Base-by-base conservation (phyloP, 495 filamentous ascomycete species). In the Aspergillus ostianus region DNA sequence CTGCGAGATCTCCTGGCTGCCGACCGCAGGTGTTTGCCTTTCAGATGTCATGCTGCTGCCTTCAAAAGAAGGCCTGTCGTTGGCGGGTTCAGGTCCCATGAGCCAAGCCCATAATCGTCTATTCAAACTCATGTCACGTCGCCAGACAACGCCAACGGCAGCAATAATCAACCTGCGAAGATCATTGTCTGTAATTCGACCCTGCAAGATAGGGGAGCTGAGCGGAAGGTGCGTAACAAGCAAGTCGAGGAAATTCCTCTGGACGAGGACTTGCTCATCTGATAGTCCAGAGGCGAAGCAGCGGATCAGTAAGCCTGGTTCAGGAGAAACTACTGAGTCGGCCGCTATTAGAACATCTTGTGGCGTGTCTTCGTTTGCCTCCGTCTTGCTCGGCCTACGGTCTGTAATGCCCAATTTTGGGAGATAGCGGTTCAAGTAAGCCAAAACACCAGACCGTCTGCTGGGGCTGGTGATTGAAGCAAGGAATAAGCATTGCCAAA, bases 401-500 rank as follows among this genome's bases (percentile, higher is more conserved):
- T 70, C 68, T 49, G 70, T 69, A 26, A 71, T 66, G 7, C 78
- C 90, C 27, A 97, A 75, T 61, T 82, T 89, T 13, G 94, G 94
- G 13, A 99, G 79, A 64, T 85, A 85, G 56, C 92, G 88, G 26
- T 82, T 77, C 48, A 99, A 75, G 71, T 90, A 98, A 26, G 93
- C 90, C 56, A 99, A 75, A 20, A 91, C 91, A 26, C 94, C 94
- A 63, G 89, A 87, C 48, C 94, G 84, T 59, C 95, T 82, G 46
- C 84, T 89, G 26, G 89, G 80, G 67, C 91, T 92, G 6, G 93
- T 97, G 41, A 99, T 96, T 0, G 90, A 86, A 15, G 92, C 91
- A 44, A 98, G 80, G 64, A 99, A 97, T 63, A 99, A 89, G 72
- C 91, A 97, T 77, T 99, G 94, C 94, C 94, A 99, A 70, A 97